Conservation (phyloP, 2,329 filamentous ascomycete species). For the Exophiala sideris region DNA sequence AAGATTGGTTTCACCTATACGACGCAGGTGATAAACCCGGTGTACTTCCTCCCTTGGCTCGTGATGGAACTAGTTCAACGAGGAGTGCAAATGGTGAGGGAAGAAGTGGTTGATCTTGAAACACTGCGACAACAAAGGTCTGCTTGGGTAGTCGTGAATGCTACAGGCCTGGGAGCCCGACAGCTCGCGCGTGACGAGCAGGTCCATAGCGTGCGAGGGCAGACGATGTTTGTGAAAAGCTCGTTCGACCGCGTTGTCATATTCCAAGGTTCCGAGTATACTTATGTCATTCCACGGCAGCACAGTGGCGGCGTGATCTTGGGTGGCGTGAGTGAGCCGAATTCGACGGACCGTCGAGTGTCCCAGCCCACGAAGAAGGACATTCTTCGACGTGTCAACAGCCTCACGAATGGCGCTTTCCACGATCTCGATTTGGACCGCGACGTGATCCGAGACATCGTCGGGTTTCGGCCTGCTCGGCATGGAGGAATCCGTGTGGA, state of each 20-base stretch:
- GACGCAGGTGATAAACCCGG: too few species aligned
- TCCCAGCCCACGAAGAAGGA: conserved; percentile 14
- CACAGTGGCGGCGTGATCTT: conserved; percentile 34
- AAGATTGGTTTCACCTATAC: too few species aligned
- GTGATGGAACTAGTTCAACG: too few species aligned
- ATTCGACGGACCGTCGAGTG: conserved; percentile 25
- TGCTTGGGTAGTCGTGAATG: conserved; percentile 18
- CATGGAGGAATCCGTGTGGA: conserved; percentile 35
- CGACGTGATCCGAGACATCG: conserved; percentile 30
- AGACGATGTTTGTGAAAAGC: conserved; percentile 27
- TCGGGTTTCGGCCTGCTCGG: conserved; percentile 37
- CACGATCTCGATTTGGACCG: neutral
- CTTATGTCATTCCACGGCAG: conserved; percentile 39
- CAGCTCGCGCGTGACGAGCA: conserved; percentile 31
- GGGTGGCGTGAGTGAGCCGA: conserved; percentile 36
- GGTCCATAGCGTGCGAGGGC: conserved; percentile 33
- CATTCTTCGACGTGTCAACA: conserved; percentile 17
- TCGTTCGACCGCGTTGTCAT: conserved; percentile 25
- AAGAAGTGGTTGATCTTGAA: too few species aligned
- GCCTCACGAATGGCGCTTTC: conserved; percentile 8
- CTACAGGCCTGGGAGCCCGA: conserved; percentile 24
- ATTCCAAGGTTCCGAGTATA: conserved; percentile 34
- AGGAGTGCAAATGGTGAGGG: too few species aligned
- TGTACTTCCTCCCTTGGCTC: too few species aligned
- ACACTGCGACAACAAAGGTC: too few species aligned